A percentile compares a stretch with the other conserved stretches of the same genome.
These are phyloP conservation scores for Xylaria sp. DNA, from an alignment of 2,329 filamentous ascomycete genomes.

Conservation along the genomic window DNA sequence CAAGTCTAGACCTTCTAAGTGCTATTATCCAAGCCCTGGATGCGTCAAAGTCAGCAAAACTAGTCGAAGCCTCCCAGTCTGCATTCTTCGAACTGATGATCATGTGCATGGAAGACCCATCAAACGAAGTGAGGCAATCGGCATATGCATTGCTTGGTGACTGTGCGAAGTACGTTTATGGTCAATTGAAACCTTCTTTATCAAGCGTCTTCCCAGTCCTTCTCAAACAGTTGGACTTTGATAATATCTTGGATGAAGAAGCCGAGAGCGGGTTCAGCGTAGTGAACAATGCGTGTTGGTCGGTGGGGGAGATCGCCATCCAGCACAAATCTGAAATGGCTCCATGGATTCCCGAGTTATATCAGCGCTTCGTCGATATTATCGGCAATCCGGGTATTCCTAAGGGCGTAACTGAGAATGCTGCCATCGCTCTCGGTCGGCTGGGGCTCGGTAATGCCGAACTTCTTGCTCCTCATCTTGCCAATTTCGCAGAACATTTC, in stretches of 20 bases:
- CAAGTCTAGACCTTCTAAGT: constrained; percentile 90
- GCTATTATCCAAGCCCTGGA: constrained; percentile 91
- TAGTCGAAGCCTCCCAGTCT: constrained; percentile 77
- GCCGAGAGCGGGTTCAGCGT: constrained; percentile 87
- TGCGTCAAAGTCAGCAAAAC: constrained; percentile 71
- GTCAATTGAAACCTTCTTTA: constrained; percentile 76
- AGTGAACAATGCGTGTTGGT: constrained; percentile 98
- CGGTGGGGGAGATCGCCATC: constrained; percentile 88
- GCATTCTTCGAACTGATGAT: constrained; percentile 89
- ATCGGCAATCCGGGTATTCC: constrained; percentile 85
- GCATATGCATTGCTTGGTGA: constrained; percentile 94
- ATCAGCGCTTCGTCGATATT: constrained; percentile 79
- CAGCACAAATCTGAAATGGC: constrained; percentile 76
- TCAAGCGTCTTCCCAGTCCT: constrained; percentile 77
- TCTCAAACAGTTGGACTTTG: constrained; percentile 86
- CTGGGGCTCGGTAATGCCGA: constrained; percentile 81
- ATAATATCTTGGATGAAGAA: constrained; percentile 76
- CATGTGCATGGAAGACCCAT: constrained; percentile 89
- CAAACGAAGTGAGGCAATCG: constrained; percentile 93
- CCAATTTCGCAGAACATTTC: constrained; percentile 82
- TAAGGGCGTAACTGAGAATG: constrained; percentile 88
- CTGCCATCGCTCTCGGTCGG: constrained; percentile 88
- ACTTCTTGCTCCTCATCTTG: constrained; percentile 77
- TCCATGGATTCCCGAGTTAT: constrained; percentile 77
- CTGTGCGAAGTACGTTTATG: constrained; percentile 90